Conservation (phyloP, 352 stramenopile genomes). For the Hyphochytrium catenoides region DNA sequence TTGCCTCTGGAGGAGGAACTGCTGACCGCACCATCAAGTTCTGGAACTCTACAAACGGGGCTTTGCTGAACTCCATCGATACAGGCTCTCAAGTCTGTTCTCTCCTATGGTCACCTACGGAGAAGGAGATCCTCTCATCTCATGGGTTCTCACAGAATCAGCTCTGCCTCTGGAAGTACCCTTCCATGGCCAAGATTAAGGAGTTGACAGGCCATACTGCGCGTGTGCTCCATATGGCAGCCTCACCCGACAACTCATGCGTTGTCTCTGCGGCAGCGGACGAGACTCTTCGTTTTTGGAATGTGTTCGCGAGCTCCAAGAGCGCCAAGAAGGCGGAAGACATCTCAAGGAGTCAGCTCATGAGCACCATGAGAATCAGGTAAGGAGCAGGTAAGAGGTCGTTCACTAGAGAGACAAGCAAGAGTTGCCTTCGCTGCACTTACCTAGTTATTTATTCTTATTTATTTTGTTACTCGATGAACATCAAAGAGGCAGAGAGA, state of each 20-base stretch:
- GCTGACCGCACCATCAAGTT: slow-evolving; percentile 98
- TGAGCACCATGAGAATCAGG: too few relatives aligned
- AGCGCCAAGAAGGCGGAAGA: slow-evolving; percentile 30
- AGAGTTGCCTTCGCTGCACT: too few relatives aligned
- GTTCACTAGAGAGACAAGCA: too few relatives aligned
- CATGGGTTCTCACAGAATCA: slow-evolving; percentile 96
- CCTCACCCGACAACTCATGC: slow-evolving; percentile 82
- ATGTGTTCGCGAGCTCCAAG: slow-evolving; percentile 82
- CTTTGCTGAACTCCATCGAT: slow-evolving; percentile 80
- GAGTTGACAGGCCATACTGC: slow-evolving; percentile 92
- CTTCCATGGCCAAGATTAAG: slow-evolving; percentile 88
- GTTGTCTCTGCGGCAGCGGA: slow-evolving; percentile 91
- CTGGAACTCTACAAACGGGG: slow-evolving; percentile 84
- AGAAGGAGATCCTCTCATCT: slow-evolving; percentile 86
- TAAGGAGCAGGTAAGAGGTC: too few relatives aligned
- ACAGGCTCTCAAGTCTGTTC: slow-evolving; percentile 94
- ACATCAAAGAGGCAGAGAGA: too few relatives aligned
- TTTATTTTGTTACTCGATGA: too few relatives aligned
- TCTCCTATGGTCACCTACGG: slow-evolving; percentile 72
- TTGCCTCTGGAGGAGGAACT: slow-evolving; percentile 90
- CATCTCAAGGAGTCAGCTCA: too few relatives aligned
- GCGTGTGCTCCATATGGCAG: slow-evolving; percentile 83
- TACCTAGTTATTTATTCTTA: too few relatives aligned
- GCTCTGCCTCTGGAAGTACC: slow-evolving; percentile 96
- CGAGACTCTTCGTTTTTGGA: slow-evolving; percentile 98